A percentile compares a stretch with the other conserved stretches of the same genome.
Evolutionary conservation across 495 filamentous ascomycete species (phyloP).

Genomic region (Penicillium psychrofluorescens): DNA sequence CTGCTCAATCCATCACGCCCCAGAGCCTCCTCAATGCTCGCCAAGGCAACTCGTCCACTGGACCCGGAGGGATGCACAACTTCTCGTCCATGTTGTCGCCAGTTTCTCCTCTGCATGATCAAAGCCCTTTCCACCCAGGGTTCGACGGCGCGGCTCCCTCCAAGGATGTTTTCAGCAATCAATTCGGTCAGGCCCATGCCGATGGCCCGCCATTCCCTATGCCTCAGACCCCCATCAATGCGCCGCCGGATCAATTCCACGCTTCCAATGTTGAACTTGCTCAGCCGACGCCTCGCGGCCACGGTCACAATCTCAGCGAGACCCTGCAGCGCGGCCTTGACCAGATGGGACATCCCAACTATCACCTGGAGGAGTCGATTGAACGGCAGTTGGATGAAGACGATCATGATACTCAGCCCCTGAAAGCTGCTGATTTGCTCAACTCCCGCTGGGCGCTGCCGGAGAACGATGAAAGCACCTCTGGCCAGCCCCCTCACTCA

Average conservation of each 20-base stretch:
- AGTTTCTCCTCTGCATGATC: conserved; percentile 37
- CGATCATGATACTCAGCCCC: conserved; percentile 29
- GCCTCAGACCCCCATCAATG: conserved; percentile 26
- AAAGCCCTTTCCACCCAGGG: conserved; percentile 24
- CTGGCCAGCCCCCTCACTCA: conserved; percentile 7
- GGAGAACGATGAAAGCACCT: conserved; percentile 15
- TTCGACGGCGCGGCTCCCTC: conserved; percentile 9
- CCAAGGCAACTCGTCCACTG: conserved; percentile 20
- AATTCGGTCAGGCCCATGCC: conserved; percentile 14
- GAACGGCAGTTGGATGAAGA: conserved; percentile 65
- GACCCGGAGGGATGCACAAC: conserved; percentile 27
- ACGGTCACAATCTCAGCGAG: conserved; percentile 58
- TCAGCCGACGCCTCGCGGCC: conserved; percentile 57
- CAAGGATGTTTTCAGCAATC: conserved; percentile 21
- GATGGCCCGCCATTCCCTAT: conserved; percentile 22
- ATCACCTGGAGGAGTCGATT: conserved; percentile 69
- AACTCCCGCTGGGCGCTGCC: conserved; percentile 34
- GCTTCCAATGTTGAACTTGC: conserved; percentile 50
- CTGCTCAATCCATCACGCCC: conserved; percentile 35
- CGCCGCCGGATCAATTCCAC: conserved; percentile 36
- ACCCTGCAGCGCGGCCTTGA: conserved; percentile 81
- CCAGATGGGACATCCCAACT: conserved; percentile 58
- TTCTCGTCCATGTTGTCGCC: conserved; percentile 38
- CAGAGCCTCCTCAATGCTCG: conserved; percentile 37
- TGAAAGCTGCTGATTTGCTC: conserved; percentile 32